Base-by-base conservation (phyloP, 2,329 filamentous ascomycete genomes). In the Sporothrix euskadiensis region DNA sequence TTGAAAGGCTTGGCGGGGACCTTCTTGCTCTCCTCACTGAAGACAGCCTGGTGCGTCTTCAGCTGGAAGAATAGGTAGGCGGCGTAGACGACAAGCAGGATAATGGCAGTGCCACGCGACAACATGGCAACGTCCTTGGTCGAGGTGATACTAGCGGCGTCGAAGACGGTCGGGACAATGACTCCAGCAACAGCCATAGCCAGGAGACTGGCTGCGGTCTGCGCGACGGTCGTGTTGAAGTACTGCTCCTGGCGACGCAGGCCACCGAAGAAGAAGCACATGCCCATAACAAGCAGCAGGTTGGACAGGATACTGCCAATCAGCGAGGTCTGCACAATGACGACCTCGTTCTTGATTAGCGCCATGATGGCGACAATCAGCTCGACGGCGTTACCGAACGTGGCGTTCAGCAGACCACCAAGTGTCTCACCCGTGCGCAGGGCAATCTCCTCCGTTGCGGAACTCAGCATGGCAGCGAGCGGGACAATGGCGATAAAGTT, bases 401-500 rank as follows among this genome's bases (percentile, higher is more conserved):
- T 92, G 7, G 94, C 94, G 79, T 98, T 98, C 73, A 98, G 86
- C 49, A 98, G 84, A 73, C 94, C 95, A 75, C 95, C 95, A 2
- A 97, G 83, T 0, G 93, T 94, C 81, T 98, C 94, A 69, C 94
- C 94, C 0, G 90, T 91, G 73, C 90, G 87, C 71, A 94, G 83
- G 3, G 94, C 92, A 76, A 98, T 91, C 81, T 97, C 94, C 81
- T 98, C 95, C 0, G 95, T 97, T 0, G 92, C 92, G 77, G 91
- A 95, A 78, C 91, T 90, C 30, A 97, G 85, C 85, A 97, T 90
- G 14, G 91, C 92, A 9, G 94, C 94, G 59, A 97, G 86, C 0
- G 94, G 94, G 71, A 97, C 90, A 77, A 97, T 97, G 74, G 94
- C 95, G 76, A 98, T 88, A 79, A 98, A 98, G 83, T 98, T 98